A percentile compares a stretch with the other conserved stretches of the same genome.
These are phyloP conservation scores for Begonia fuchsioides DNA, from an alignment of 306 rosid species.

Conservation along the genomic window DNA sequence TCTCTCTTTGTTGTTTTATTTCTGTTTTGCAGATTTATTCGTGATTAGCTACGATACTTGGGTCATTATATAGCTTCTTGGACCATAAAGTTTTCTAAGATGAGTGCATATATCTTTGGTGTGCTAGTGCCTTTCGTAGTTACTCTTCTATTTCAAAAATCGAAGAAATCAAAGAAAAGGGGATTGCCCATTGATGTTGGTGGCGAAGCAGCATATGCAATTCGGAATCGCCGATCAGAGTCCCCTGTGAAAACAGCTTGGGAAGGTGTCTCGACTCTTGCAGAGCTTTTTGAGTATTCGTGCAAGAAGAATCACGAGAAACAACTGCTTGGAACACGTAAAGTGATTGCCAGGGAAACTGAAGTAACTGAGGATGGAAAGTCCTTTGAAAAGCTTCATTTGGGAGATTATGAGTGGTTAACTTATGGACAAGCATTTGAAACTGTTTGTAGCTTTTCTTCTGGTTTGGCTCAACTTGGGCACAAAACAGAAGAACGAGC, in stretches of 20 bases:
- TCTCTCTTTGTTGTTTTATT: too few species aligned
- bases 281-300: slow-evolving; percentile 63
- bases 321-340: slow-evolving; percentile 68
- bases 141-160: slow-evolving; percentile 34
- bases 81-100: slow-evolving; percentile 3
- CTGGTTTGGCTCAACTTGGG: slow-evolving; percentile 59
- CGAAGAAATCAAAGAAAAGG: slow-evolving; percentile 39
- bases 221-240: slow-evolving; percentile 38
- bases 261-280: slow-evolving; percentile 70
- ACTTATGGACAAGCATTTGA: slow-evolving; percentile 53
- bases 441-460: slow-evolving; percentile 52
- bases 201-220: slow-evolving; percentile 50
- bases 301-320: slow-evolving; percentile 33
- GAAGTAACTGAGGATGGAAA: slow-evolving; percentile 46
- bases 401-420: slow-evolving; percentile 79
- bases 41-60: too few species aligned
- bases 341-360: slow-evolving; percentile 39
- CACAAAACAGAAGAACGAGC: slow-evolving; percentile 58
- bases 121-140: slow-evolving; percentile 46
- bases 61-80: not conserved
- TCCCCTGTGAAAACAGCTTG: slow-evolving; percentile 43
- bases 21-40: too few species aligned
- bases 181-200: slow-evolving; percentile 48
- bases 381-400: slow-evolving; percentile 69
- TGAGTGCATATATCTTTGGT: slow-evolving; percentile 55